Evolutionary conservation across 23 red algal species (phyloP).

Genomic region (Chondrus crispus): DNA sequence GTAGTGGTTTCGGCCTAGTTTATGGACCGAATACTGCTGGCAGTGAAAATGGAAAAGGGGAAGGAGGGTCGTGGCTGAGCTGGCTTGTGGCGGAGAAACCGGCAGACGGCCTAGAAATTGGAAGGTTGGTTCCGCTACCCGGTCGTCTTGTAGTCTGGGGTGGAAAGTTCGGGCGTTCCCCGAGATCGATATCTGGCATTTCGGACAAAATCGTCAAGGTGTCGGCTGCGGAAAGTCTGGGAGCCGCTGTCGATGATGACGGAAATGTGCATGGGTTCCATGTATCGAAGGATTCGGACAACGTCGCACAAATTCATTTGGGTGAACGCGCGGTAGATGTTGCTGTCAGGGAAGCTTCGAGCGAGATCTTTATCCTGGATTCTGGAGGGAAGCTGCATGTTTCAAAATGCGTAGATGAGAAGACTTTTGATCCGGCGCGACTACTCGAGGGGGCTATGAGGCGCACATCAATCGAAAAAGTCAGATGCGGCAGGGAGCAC

Average conservation of each 20-base stretch:
- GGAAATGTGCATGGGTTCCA: neutral
- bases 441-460: constrained; percentile 4
- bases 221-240: neutral
- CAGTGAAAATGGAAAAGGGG: too few relatives aligned
- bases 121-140: neutral
- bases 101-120: too few relatives aligned
- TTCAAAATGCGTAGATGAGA: neutral
- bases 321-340: neutral
- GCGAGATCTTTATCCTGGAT: constrained; percentile 15
- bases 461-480: neutral
- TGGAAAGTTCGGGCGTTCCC: neutral
- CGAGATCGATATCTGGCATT: neutral
- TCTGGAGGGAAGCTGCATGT: neutral
- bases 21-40: too few relatives aligned
- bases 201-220: neutral
- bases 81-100: too few relatives aligned
- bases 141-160: neutral
- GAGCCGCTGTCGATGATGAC: neutral
- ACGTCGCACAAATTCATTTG: neutral
- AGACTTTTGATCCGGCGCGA: neutral
- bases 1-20: too few relatives aligned
- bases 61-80: too few relatives aligned
- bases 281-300: neutral
- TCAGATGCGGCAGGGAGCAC: constrained; percentile 36
- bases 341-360: constrained; percentile 12